Percentiles rank a stretch among this genome's conserved stretches.
These are phyloP conservation scores for Macadamia integrifolia DNA, from an alignment of 164 flowering plant genomes.

Conservation along the genomic window DNA sequence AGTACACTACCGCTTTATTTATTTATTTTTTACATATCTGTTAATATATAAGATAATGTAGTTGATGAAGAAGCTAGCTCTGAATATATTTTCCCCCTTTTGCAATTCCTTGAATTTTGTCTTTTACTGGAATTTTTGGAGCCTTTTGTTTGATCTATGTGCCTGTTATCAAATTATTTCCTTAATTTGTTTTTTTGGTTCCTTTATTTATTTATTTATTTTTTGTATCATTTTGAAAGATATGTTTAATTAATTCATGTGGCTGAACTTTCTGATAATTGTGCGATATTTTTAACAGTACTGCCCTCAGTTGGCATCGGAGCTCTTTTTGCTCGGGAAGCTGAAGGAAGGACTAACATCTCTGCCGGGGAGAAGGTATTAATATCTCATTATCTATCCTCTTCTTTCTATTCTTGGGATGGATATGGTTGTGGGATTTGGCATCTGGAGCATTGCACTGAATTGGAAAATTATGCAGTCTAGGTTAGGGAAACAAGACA, in stretches of 20 bases:
- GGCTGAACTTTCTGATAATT: slow-evolving; percentile 6
- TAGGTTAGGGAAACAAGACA: too few relatives aligned
- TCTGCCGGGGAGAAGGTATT: slow-evolving; percentile 87
- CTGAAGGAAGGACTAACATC: slow-evolving; percentile 80
- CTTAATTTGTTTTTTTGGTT: not conserved
- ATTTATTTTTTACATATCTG: too few relatives aligned
- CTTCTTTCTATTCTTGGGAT: not conserved
- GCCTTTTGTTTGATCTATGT: not conserved
- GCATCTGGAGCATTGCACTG: not conserved
- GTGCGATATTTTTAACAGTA: slow-evolving; percentile 36
- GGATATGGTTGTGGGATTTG: not conserved
- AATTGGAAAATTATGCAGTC: not conserved
- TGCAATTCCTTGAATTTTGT: not conserved
- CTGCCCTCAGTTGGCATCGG: slow-evolving; percentile 90
- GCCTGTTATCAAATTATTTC: not conserved
- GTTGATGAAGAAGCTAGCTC: too few relatives aligned
- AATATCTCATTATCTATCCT: not conserved
- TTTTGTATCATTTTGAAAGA: not conserved
- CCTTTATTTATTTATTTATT: not conserved
- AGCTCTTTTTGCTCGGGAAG: slow-evolving; percentile 93
- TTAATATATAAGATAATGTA: too few relatives aligned
- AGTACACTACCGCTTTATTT: too few relatives aligned
- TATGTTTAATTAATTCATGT: not conserved
- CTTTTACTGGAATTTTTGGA: not conserved
- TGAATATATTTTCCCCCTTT: too few relatives aligned